Evolutionary conservation across 1,284 basidiomycete genomes (phyloP), one percentile per base, ranked within the genome.

Genomic region (Cronartium quercuum): DNA sequence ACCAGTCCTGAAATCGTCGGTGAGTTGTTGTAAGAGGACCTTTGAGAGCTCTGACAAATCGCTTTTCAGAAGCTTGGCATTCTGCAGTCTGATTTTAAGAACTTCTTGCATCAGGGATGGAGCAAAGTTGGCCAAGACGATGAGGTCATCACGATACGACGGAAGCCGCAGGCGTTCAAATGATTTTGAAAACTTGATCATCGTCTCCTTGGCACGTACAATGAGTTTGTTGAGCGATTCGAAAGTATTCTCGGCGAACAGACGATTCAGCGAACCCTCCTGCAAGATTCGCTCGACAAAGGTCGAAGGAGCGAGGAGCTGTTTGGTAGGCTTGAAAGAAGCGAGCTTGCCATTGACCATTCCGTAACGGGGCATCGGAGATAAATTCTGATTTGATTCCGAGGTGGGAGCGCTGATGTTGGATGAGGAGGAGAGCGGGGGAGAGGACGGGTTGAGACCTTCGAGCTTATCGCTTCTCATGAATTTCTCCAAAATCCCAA

Each of bases 211-310:
- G 76, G 94, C 91, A 76, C 89, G 89, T 67, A 89, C 88, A 74
- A 98, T 88, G 78, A 96, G 89, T 21, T 88, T 85, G 81, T 94
- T 90, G 24, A 96, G 88, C 44, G 91, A 92, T 64, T 89, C 88
- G 78, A 98, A 87, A 76, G 93, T 93, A 35, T 93, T 91, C 80
- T 91, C 92, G 83, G 96, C 93, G 81, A 98, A 98, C 2, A 92
- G 94, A 67, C 90, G 86, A 82, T 96, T 91, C 79, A 98, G 88
- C 18, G 90, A 91, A 80, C 97, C 95, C 82, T 98, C 96, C 82
- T 98, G 98, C 76, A 98, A 86, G 55, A 98, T 85, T 47, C 93
- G 88, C 82, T 98, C 96, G 42, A 98, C 90, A 81, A 98, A 98
- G 2, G 80, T 80, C 13, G 78, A 79, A 87, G 91, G 76, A 86